A percentile compares a stretch with the other conserved stretches of the same genome.
Evolutionary conservation across 1,284 basidiomycete genomes (phyloP).

Genomic region (Neolentinus lepideus): DNA sequence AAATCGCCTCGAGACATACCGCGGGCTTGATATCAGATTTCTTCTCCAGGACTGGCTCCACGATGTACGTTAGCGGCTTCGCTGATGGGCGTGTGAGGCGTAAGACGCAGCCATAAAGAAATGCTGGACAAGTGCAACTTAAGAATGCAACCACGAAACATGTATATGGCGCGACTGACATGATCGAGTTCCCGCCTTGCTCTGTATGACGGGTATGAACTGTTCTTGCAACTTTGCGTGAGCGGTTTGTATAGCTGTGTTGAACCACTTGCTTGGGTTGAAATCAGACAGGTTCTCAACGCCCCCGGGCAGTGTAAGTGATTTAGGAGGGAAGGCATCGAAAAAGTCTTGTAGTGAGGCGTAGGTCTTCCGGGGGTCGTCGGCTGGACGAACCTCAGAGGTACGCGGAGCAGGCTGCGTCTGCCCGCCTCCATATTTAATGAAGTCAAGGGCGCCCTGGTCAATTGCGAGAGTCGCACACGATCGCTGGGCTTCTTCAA

Average conservation of each 20-base stretch:
- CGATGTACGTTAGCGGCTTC: conserved; percentile 46
- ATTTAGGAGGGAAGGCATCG: conserved; percentile 41
- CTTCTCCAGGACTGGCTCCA: conserved; percentile 49
- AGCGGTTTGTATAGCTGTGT: conserved; percentile 41
- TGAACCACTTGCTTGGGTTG: conserved; percentile 47
- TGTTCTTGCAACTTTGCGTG: conserved; percentile 36
- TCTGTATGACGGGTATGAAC: conserved; percentile 36
- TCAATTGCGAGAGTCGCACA: conserved; percentile 45
- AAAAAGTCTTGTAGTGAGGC: conserved; percentile 46
- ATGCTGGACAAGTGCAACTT: not conserved
- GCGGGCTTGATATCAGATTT: conserved; percentile 57
- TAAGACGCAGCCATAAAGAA: conserved; percentile 45
- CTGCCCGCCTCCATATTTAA: conserved; percentile 45
- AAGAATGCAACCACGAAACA: too few relatives aligned
- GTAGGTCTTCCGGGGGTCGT: conserved; percentile 5
- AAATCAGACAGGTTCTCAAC: conserved; percentile 30
- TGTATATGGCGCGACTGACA: not conserved
- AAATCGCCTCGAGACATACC: conserved; percentile 53
- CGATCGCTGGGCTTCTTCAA: conserved; percentile 37
- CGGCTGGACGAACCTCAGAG: conserved; percentile 3
- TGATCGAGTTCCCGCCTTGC: conserved; percentile 30
- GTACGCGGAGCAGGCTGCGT: conserved; percentile 18
- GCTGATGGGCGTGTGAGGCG: conserved; percentile 40
- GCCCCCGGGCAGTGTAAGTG: conserved; percentile 45
- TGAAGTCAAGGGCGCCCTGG: conserved; percentile 47